These are phyloP conservation scores for Boletus austroedulis DNA, from an alignment of 1,284 basidiomycete genomes.

Conservation along the genomic window DNA sequence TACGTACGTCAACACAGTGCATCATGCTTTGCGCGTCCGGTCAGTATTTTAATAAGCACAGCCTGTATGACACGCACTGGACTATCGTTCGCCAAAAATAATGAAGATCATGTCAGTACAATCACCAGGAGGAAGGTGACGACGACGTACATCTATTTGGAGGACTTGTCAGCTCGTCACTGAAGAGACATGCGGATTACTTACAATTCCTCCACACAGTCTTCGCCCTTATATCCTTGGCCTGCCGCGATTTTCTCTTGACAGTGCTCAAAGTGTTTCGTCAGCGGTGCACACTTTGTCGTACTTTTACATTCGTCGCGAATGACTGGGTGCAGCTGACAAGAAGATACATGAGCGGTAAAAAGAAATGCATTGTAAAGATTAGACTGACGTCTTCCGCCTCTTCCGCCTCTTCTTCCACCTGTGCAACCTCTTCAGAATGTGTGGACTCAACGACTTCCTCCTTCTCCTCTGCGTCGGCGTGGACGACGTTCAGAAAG, in stretches of 20 bases:
- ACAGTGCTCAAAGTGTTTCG: slow-evolving; percentile 89
- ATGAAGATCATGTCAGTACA: slow-evolving; percentile 15
- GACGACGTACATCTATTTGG: slow-evolving; percentile 49
- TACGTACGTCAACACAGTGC: slow-evolving; percentile 87
- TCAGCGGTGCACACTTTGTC: slow-evolving; percentile 64
- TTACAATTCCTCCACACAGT: slow-evolving; percentile 88
- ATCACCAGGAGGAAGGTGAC: slow-evolving; percentile 2
- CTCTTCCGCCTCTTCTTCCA: slow-evolving; percentile 64
- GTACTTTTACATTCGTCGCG: slow-evolving; percentile 74
- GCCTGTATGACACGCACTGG: slow-evolving; percentile 52
- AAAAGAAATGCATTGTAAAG: not conserved
- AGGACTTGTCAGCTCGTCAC: slow-evolving; percentile 11
- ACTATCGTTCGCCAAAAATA: slow-evolving; percentile 39
- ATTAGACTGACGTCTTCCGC: slow-evolving; percentile 73
- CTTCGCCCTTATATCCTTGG: slow-evolving; percentile 82
- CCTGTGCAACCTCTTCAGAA: slow-evolving; percentile 38
- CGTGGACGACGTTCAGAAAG: slow-evolving; percentile 54
- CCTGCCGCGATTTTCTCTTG: slow-evolving; percentile 82
- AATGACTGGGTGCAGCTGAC: slow-evolving; percentile 61
- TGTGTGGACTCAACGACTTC: slow-evolving; percentile 27
- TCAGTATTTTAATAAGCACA: slow-evolving; percentile 9
- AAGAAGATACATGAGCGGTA: not conserved
- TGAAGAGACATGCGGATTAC: slow-evolving; percentile 32
- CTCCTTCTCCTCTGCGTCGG: slow-evolving; percentile 53
- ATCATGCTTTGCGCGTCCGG: slow-evolving; percentile 58